These are phyloP conservation scores for Myxozyma sirexii DNA, from an alignment of 805 yeast species.

Conservation along the genomic window DNA sequence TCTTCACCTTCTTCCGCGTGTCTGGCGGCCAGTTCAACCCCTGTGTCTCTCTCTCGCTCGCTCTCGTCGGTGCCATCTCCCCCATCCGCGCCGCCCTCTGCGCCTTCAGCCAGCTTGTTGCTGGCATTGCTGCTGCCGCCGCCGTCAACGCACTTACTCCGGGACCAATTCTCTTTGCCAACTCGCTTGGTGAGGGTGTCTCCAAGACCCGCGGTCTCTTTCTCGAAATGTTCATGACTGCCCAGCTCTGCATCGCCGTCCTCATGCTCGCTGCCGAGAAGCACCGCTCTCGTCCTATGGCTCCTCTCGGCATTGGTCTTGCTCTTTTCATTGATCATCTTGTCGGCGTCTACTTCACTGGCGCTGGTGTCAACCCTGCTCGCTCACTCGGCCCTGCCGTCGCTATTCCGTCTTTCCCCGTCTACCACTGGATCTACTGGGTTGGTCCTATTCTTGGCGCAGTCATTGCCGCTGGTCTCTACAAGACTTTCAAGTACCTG, in stretches of 20 bases:
- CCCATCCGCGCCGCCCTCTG: conserved; percentile 70
- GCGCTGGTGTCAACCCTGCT: conserved; percentile 92
- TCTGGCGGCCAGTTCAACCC: conserved; percentile 93
- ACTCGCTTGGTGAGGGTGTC: conserved; percentile 69
- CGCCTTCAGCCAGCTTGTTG: conserved; percentile 70
- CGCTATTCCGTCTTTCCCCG: conserved; percentile 72
- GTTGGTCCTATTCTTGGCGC: conserved; percentile 82
- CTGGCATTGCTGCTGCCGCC: conserved; percentile 91
- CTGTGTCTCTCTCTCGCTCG: conserved; percentile 75
- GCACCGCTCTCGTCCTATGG: conserved; percentile 71
- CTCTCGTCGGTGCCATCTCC: conserved; percentile 71
- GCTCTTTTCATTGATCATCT: conserved; percentile 81
- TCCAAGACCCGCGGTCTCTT: conserved; percentile 76
- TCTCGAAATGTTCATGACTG: conserved; percentile 79
- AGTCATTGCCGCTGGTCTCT: conserved; percentile 63
- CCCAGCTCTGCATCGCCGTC: conserved; percentile 72
- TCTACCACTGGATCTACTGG: conserved; percentile 91
- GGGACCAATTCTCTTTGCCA: conserved; percentile 71
- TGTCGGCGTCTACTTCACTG: conserved; percentile 79
- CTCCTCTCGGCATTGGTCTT: conserved; percentile 82
- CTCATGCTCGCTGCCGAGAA: conserved; percentile 83
- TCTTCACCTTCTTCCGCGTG: conserved; percentile 67
- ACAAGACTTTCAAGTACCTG: conserved; percentile 65
- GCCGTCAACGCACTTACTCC: conserved; percentile 86
- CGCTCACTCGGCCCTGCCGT: conserved; percentile 83